Evolutionary conservation across 805 yeast species (phyloP).

Genomic region (Deakozyma indianensis): DNA sequence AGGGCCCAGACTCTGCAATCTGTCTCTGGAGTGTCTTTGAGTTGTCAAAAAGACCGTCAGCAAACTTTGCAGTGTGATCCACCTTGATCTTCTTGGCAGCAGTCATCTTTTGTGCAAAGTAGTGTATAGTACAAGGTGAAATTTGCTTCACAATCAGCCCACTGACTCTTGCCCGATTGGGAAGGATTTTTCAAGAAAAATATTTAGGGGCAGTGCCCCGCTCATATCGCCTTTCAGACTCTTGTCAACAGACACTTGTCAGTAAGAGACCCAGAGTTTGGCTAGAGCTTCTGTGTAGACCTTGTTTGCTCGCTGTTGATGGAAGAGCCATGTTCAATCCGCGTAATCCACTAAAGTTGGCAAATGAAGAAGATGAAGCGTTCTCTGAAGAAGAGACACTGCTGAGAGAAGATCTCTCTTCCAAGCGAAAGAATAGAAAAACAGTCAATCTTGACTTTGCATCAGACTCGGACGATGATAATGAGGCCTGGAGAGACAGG

Average conservation of each 20-base stretch:
- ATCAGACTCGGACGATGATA: background rate
- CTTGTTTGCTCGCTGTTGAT: too few species aligned
- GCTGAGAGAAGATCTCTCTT: background rate
- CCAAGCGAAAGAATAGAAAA: background rate
- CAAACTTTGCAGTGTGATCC: background rate
- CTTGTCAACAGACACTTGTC: too few species aligned
- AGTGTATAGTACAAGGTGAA: too few species aligned
- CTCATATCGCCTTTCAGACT: too few species aligned
- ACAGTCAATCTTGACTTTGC: background rate
- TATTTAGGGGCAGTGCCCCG: too few species aligned
- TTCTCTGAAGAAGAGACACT: background rate
- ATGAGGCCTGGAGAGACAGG: background rate
- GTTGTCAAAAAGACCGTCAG: background rate
- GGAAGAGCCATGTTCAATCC: background rate
- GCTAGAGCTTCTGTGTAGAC: too few species aligned
- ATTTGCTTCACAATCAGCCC: too few species aligned
- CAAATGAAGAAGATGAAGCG: background rate
- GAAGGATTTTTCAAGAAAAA: too few species aligned
- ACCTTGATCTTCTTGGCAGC: background rate
- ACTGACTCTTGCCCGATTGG: too few species aligned
- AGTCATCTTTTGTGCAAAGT: too few species aligned
- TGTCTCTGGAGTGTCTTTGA: conserved; percentile 4
- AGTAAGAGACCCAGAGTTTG: too few species aligned
- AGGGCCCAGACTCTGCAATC: conserved; percentile 58
- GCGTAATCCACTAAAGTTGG: background rate